Conservation (phyloP, 768 basidiomycete species). For the Collybia mongolica region DNA sequence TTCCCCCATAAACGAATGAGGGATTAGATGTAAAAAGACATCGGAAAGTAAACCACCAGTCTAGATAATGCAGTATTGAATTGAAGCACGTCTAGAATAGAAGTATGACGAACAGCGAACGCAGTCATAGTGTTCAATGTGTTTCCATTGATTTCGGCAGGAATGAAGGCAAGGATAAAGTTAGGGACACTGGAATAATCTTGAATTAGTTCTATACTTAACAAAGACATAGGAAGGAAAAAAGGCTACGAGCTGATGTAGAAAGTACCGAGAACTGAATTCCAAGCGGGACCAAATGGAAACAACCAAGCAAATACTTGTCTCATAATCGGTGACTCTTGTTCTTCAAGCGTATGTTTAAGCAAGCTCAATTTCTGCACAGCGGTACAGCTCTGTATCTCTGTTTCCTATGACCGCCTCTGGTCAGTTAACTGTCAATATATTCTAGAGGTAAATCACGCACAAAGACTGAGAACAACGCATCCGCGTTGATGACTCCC, state of each 20-base stretch:
- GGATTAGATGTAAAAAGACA: conserved; percentile 89
- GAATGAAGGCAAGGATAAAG: conserved; percentile 93
- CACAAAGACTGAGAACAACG: conserved; percentile 13
- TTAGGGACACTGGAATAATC: conserved; percentile 71
- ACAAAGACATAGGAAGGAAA: conserved; percentile 3
- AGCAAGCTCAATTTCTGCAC: conserved; percentile 51
- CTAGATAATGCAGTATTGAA: conserved; percentile 27
- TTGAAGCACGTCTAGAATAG: conserved; percentile 8
- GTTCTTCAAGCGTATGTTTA: conserved; percentile 58
- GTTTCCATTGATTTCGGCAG: conserved; percentile 78
- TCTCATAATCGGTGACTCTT: conserved; percentile 74
- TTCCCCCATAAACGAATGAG: conserved; percentile 91
- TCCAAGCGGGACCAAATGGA: conserved; percentile 89
- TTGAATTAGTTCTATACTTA: conserved; percentile 6
- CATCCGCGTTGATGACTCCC: not conserved
- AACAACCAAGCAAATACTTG: conserved; percentile 80
- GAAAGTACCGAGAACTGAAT: conserved; percentile 88
- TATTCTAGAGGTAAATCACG: not conserved
- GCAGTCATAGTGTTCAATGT: conserved; percentile 94
- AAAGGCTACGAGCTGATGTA: conserved; percentile 85
- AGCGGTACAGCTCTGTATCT: conserved; percentile 38
- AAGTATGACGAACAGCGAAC: conserved; percentile 64
- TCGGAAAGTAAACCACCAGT: conserved; percentile 92
- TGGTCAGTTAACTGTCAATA: too few relatives aligned
- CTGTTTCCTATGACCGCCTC: conserved; percentile 29